phyloP scores from a whole-genome alignment of 1,284 basidiomycete genomes.

The Boletus smithii region DNA sequence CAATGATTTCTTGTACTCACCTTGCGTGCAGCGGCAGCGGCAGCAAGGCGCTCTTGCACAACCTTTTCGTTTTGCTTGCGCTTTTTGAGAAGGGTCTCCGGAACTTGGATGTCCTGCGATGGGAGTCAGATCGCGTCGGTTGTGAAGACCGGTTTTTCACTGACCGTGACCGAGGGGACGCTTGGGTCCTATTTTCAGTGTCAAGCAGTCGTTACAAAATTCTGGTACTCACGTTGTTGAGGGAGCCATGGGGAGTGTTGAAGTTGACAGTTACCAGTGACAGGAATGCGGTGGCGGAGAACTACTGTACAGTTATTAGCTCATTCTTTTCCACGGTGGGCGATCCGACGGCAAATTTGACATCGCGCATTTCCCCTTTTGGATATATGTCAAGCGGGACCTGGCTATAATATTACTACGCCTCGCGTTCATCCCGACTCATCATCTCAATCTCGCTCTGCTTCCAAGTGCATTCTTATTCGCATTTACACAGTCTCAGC shows the following conservation, averaged over 20 bases:
- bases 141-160: conserved; percentile 28
- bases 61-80: conserved; percentile 98
- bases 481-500: neutral
- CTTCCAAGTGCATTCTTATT: neutral
- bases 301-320: conserved; percentile 33
- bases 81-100: conserved; percentile 99
- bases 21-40: conserved; percentile 88
- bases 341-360: neutral
- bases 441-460: neutral
- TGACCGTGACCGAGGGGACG: conserved; percentile 69
- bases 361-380: conserved; percentile 3
- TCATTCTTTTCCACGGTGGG: conserved; percentile 23
- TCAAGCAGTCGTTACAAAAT: neutral
- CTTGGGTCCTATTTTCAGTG: conserved; percentile 35
- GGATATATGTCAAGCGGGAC: neutral
- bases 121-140: conserved; percentile 26
- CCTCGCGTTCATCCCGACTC: too few relatives aligned
- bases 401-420: too few relatives aligned
- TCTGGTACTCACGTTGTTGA: conserved; percentile 60
- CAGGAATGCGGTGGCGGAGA: conserved; percentile 26
- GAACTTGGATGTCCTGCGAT: conserved; percentile 82
- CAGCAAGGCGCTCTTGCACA: conserved; percentile 90
- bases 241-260: conserved; percentile 60
- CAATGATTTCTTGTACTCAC: conserved; percentile 47
- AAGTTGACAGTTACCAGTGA: conserved; percentile 26